Evolutionary conservation across 257 asterid species (phyloP).

Genomic region (Nicotiana attenuata): DNA sequence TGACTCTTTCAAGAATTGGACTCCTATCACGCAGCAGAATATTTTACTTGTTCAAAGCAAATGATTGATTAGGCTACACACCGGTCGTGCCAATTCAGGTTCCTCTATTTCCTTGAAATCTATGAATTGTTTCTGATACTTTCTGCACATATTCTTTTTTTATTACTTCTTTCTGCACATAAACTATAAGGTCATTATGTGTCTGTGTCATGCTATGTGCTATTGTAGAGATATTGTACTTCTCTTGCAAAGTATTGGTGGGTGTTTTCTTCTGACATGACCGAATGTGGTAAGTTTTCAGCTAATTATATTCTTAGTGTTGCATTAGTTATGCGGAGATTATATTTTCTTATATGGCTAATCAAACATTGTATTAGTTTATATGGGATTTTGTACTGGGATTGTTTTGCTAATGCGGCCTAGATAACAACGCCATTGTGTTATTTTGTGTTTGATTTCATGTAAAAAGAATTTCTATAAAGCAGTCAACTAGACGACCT

Average conservation of each 20-base stretch:
- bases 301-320: not conserved
- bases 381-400: not conserved
- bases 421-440: too few species aligned
- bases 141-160: not conserved
- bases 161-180: not conserved
- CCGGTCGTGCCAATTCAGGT: not conserved
- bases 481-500: too few species aligned
- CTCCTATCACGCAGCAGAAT: too few species aligned
- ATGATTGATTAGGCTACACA: not conserved
- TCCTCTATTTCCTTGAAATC: not conserved
- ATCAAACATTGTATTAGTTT: not conserved
- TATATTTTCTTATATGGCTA: not conserved
- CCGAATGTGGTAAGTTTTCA: not conserved
- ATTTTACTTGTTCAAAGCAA: not conserved
- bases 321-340: not conserved
- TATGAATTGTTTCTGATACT: not conserved
- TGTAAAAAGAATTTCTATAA: too few species aligned
- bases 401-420: not conserved
- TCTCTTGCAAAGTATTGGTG: not conserved
- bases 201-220: not conserved
- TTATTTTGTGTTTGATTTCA: too few species aligned
- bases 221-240: not conserved
- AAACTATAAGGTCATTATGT: not conserved
- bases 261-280: not conserved
- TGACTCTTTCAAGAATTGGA: too few species aligned